These are phyloP conservation scores for Dentipellis sp. DNA, from an alignment of 768 basidiomycete genomes.

Conservation along the genomic window DNA sequence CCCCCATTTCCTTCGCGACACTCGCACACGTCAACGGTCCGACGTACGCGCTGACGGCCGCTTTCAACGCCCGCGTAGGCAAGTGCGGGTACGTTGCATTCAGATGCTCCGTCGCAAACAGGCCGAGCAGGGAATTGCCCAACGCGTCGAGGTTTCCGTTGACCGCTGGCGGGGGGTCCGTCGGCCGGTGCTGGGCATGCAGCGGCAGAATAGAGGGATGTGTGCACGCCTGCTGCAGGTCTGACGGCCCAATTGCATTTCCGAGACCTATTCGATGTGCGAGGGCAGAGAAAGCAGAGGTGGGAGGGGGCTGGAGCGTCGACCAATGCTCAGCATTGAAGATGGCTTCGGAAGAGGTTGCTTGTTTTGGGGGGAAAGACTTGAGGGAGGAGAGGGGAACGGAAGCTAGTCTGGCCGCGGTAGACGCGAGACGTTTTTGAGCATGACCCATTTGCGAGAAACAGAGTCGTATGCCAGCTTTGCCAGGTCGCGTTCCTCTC, in stretches of 20 bases:
- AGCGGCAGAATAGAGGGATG: conserved; percentile 60
- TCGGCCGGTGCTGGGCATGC: conserved; percentile 47
- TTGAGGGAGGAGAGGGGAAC: conserved; percentile 46
- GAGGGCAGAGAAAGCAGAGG: conserved; percentile 65
- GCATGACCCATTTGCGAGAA: conserved; percentile 43
- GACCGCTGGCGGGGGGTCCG: conserved; percentile 42
- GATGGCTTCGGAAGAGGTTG: conserved; percentile 22
- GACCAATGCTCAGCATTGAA: conserved; percentile 69
- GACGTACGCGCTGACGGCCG: conserved; percentile 86
- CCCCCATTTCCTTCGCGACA: conserved; percentile 83
- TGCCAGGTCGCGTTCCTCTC: background rate
- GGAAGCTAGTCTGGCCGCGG: conserved; percentile 39
- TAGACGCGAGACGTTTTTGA: conserved; percentile 40
- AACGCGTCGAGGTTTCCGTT: conserved; percentile 71
- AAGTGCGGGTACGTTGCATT: conserved; percentile 79
- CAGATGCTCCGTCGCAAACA: conserved; percentile 83
- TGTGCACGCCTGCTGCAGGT: conserved; percentile 67
- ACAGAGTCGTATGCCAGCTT: background rate
- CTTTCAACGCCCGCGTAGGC: conserved; percentile 85
- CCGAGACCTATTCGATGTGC: conserved; percentile 68
- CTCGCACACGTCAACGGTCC: conserved; percentile 76
- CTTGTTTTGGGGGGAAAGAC: conserved; percentile 56
- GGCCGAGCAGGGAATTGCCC: conserved; percentile 84
- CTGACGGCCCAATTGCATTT: conserved; percentile 41
- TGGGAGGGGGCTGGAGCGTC: conserved; percentile 59